phyloP scores from a whole-genome alignment of 2,329 filamentous ascomycete genomes.

The Penicillium sp. region DNA sequence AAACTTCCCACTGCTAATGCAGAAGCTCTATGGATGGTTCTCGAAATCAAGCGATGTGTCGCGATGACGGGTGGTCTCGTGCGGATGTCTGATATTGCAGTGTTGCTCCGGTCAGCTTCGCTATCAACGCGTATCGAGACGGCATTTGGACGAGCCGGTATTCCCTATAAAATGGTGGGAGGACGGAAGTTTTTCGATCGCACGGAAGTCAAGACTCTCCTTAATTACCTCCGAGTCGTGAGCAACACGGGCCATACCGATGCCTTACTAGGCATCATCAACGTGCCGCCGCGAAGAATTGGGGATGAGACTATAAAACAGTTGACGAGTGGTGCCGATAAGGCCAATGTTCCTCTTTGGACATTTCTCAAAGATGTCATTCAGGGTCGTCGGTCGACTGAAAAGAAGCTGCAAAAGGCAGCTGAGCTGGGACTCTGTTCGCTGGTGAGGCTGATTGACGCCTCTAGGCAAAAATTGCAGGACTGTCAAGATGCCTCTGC shows the following conservation, averaged over 20 bases:
- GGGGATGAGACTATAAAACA: constrained; percentile 77
- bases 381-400: constrained; percentile 56
- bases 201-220: constrained; percentile 79
- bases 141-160: constrained; percentile 76
- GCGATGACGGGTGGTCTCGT: constrained; percentile 75
- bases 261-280: constrained; percentile 80
- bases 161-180: constrained; percentile 91
- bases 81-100: constrained; percentile 76
- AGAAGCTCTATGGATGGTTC: constrained; percentile 87
- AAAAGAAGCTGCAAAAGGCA: constrained; percentile 59
- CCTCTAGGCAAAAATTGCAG: constrained; percentile 58
- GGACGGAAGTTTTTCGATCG: constrained; percentile 92
- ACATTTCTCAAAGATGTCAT: constrained; percentile 65
- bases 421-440: constrained; percentile 61
- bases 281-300: constrained; percentile 78
- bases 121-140: constrained; percentile 86
- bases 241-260: constrained; percentile 87
- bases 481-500: constrained; percentile 46
- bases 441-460: constrained; percentile 65
- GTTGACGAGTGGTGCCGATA: constrained; percentile 77
- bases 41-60: constrained; percentile 74
- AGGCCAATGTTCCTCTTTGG: constrained; percentile 73
- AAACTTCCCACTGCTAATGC: constrained; percentile 69
- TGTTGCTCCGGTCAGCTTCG: constrained; percentile 81
- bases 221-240: constrained; percentile 87